Evolutionary conservation across 306 rosid species (phyloP), one percentile per base, ranked within the genome.

Genomic region (Abrus precatorius): DNA sequence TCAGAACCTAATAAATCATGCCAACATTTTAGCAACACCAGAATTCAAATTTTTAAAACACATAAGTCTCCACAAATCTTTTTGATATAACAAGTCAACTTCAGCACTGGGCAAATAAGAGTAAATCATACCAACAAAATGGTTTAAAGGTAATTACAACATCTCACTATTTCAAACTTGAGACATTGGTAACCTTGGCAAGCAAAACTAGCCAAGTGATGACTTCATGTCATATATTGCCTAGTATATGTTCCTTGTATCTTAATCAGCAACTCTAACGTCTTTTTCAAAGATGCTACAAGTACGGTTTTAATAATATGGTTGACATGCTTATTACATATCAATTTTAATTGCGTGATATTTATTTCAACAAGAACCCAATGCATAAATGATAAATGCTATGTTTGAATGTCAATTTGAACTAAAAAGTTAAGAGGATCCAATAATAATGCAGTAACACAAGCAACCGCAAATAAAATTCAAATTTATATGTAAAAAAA

Each of bases 131-230:
- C 45, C 55, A 49, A 13, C 72, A 61, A 20, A 70, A 49, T 5
- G 65, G n/a, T 47, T 33, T 13, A 8, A 49, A 60, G 45, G 60
- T 33, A 12, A 40, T 28, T 61, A 59, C 49, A 72, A 13, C 74
- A 40, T 72, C 20, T 72, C 5, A 62, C 27, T 11, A 20, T 55
- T 29, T 38, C 67, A 50, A 20, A 62, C 74, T 50, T 1, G 7
- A 72, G 50, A 53, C 74, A 63, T 29, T 63, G 40, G 12, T 63
- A 63, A 69, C 32, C 77, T 57, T 48, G 6, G 72, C 43, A 69
- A 57, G 47, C 53, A 78, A 67, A 48, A 68, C 57, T 5, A 47
- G 40, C 43, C 77, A 79, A 71, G 54, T 45, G 34, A 70, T 20
- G 36, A 14, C 13, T 78, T 47, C 50, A 69, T 14, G 34, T 53